Base-by-base conservation (phyloP, 106 monocot species). In the Triglochin maritima region DNA sequence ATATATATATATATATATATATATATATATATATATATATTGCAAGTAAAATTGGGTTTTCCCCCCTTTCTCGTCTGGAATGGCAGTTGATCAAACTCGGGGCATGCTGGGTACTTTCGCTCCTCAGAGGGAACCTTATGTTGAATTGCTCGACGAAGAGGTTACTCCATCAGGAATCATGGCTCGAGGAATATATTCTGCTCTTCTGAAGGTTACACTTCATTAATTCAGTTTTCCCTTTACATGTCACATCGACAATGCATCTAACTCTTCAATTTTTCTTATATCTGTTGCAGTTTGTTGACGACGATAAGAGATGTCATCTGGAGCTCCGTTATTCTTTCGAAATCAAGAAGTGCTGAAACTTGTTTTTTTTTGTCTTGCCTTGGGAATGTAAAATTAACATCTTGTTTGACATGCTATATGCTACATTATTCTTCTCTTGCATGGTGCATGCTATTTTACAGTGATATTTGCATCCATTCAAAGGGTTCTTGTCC, bases 101-200 rank as follows among this genome's bases (percentile, higher is more conserved):
- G 80, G 72, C 50, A 84, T 81, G 84, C 63, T 84, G 10, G 84
- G 84, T 46, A 78, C 81, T 0, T 84, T 81, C 60, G 74, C 74
- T 78, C 84, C 84, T 63, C 74, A 74, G 17, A 61, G 14, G 7
- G 74, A 78, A 6, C 71, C 74, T 9, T 81, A 81, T 59, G 59
- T 56, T 14, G 55, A 78, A 44, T 10, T 64, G 68, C 64, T 84
- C 4, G 84, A 84, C 42, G 84, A 77, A 63, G 84, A 84, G 68
- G 78, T 71, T 3, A 84, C 80, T 46, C 84, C 84, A 17, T 81
- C 80, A 17, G 84, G 84, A 8, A 10, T 54, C 41, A 44, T 84
- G 51, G 81, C 84, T n/a, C 74, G 81, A 3, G 84, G 84, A 64
- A 53, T 44, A 52, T 84, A 81, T 48, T 73, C 74, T 4, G 84